These are phyloP conservation scores for Solanum piurae DNA, from an alignment of 257 asterid genomes.

Conservation along the genomic window DNA sequence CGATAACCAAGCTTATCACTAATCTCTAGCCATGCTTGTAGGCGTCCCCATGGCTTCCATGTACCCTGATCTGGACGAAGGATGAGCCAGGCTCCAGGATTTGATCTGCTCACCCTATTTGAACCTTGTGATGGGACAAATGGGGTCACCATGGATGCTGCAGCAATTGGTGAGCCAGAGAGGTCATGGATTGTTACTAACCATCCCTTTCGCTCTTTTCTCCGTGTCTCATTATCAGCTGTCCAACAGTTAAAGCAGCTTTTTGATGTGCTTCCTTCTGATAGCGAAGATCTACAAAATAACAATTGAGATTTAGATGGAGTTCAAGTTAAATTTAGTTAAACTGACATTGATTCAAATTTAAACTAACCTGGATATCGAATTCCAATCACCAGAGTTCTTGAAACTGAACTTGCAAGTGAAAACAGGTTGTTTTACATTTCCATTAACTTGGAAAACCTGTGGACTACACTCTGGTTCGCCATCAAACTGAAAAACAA, in stretches of 20 bases:
- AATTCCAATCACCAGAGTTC: conserved; percentile 34
- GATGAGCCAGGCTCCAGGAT: conserved; percentile 95
- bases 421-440: conserved; percentile 76
- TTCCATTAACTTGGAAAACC: conserved; percentile 87
- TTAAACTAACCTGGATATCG: conserved; percentile 67
- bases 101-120: conserved; percentile 57
- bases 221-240: conserved; percentile 11
- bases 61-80: conserved; percentile 69
- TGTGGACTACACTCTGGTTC: conserved; percentile 99
- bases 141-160: conserved; percentile 92
- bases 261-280: conserved; percentile 51
- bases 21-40: conserved; percentile 75
- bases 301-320: background rate
- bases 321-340: background rate
- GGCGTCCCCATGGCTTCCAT: conserved; percentile 96
- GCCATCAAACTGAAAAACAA: conserved; percentile 75
- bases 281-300: conserved; percentile 52
- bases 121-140: conserved; percentile 83
- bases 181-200: conserved; percentile 88
- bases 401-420: conserved; percentile 81
- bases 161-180: conserved; percentile 88
- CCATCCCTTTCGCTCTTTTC: conserved; percentile 84
- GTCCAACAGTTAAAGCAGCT: conserved; percentile 33
- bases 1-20: conserved; percentile 58
- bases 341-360: background rate